Conservation (phyloP, 2,329 filamentous ascomycete species). For the Gaeumannomyces sp. region DNA sequence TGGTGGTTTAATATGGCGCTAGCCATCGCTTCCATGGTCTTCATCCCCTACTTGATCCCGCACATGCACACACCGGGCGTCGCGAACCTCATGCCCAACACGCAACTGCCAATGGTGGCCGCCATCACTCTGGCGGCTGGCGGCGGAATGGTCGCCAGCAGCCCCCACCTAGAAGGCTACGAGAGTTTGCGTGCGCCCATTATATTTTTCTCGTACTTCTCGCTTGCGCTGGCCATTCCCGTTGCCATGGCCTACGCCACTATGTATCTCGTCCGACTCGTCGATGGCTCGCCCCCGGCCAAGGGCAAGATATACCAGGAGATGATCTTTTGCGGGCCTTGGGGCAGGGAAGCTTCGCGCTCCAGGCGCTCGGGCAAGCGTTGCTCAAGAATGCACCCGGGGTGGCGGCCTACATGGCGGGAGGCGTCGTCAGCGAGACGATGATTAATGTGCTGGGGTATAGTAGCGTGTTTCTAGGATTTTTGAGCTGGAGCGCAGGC, state of each 20-base stretch:
- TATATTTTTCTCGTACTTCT: slow-evolving; percentile 33
- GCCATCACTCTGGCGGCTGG: slow-evolving; percentile 32
- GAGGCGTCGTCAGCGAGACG: slow-evolving; percentile 25
- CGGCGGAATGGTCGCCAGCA: slow-evolving; percentile 23
- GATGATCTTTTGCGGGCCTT: slow-evolving; percentile 34
- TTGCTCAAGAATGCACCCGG: slow-evolving; percentile 17
- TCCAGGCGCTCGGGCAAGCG: slow-evolving; percentile 29
- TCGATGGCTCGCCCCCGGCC: slow-evolving; percentile 22
- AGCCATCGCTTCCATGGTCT: slow-evolving; percentile 24
- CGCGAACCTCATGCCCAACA: slow-evolving; percentile 25
- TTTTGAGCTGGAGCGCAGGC: slow-evolving; percentile 31
- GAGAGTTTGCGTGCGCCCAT: slow-evolving; percentile 21
- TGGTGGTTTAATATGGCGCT: slow-evolving; percentile 33
- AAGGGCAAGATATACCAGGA: slow-evolving; percentile 24
- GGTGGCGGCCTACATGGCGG: slow-evolving; percentile 27
- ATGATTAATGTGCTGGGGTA: slow-evolving; percentile 25
- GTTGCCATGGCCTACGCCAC: slow-evolving; percentile 27
- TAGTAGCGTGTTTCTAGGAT: slow-evolving; percentile 28
- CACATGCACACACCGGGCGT: slow-evolving; percentile 25
- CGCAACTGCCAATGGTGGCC: slow-evolving; percentile 31
- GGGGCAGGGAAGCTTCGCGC: slow-evolving; percentile 31
- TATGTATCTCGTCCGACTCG: slow-evolving; percentile 12
- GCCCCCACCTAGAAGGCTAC: background rate
- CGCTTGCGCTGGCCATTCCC: slow-evolving; percentile 25
- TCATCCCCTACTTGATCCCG: slow-evolving; percentile 26